Evolutionary conservation across 1,284 basidiomycete species (phyloP).

Genomic region (Sporisorium iseilematis-ciliati): DNA sequence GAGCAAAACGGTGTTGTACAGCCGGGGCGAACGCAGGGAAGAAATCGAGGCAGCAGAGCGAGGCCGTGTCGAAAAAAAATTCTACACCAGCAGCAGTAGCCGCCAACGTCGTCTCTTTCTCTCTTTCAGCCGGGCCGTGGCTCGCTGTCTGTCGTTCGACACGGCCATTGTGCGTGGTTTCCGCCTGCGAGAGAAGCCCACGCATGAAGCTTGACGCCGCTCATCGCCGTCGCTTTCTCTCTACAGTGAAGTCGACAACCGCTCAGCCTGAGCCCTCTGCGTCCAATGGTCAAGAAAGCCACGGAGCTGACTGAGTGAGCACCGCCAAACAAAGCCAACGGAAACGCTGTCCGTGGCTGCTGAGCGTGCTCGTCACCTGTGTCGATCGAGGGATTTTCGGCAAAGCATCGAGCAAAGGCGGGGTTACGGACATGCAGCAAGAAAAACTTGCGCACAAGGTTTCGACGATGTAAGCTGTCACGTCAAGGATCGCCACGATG

Average conservation of each 20-base stretch:
- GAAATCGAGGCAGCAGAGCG: conserved; percentile 1
- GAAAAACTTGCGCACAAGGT: conserved; percentile 7
- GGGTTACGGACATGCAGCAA: not conserved
- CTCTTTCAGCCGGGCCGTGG: too few relatives aligned
- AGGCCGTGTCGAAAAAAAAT: not conserved
- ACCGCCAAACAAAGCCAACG: not conserved
- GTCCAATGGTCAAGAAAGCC: conserved; percentile 6
- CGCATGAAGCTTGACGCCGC: conserved; percentile 9
- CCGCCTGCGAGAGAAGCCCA: not conserved
- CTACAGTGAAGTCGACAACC: not conserved
- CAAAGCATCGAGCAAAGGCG: conserved; percentile 3
- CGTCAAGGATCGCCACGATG: conserved; percentile 27
- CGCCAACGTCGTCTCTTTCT: too few relatives aligned
- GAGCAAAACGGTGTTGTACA: conserved; percentile 3
- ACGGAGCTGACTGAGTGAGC: conserved; percentile 12
- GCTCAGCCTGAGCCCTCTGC: not conserved
- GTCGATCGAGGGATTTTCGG: conserved; percentile 17
- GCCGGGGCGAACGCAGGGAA: not conserved
- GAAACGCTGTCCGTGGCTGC: too few relatives aligned
- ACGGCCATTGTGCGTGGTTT: not conserved
- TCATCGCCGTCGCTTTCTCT: conserved; percentile 12
- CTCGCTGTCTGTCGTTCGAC: conserved; percentile 27
- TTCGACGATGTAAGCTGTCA: conserved; percentile 24
- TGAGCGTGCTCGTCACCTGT: conserved; percentile 4
- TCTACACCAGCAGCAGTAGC: not conserved